Percentiles rank a stretch among this genome's conserved stretches.
phyloP scores from a whole-genome alignment of 805 yeast species.

The Candida xiaguanensis region DNA sequence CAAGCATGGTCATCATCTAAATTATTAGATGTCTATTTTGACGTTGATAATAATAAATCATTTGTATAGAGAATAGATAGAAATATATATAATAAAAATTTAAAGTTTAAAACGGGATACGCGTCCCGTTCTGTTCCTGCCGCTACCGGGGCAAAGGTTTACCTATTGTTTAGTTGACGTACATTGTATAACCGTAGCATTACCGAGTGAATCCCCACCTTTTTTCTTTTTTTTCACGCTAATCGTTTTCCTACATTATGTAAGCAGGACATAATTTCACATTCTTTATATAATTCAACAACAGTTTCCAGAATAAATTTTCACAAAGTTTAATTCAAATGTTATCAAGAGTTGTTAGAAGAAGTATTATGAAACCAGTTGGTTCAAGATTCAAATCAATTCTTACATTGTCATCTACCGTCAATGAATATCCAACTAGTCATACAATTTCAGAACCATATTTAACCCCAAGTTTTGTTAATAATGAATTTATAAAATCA shows the following conservation, averaged over 20 bases:
- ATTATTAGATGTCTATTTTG: constrained; percentile 73
- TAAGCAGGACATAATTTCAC: constrained; percentile 1
- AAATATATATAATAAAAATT: too few relatives aligned
- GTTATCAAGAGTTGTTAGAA: constrained; percentile 5
- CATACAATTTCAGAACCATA: constrained; percentile 42
- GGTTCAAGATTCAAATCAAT: constrained; percentile 11
- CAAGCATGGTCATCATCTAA: constrained; percentile 97
- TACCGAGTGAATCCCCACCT: constrained; percentile 5
- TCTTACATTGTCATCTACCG: constrained; percentile 27
- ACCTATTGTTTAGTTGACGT: background rate
- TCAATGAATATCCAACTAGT: constrained; percentile 36
- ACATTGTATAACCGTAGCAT: background rate
- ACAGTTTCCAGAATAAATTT: background rate
- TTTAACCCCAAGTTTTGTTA: constrained; percentile 47
- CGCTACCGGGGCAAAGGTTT: background rate
- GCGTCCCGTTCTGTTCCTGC: background rate
- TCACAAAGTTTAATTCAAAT: background rate
- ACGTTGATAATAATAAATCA: constrained; percentile 38
- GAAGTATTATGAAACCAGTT: background rate
- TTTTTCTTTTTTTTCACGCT: background rate
- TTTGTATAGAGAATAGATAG: background rate
- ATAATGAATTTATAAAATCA: constrained; percentile 49
- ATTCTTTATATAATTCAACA: constrained; percentile 1
- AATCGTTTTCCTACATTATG: constrained; percentile 2
- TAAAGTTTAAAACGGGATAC: background rate